Evolutionary conservation across 495 filamentous ascomycete genomes (phyloP), one percentile per base, ranked within the genome.

Genomic region (Cercophora scortea): DNA sequence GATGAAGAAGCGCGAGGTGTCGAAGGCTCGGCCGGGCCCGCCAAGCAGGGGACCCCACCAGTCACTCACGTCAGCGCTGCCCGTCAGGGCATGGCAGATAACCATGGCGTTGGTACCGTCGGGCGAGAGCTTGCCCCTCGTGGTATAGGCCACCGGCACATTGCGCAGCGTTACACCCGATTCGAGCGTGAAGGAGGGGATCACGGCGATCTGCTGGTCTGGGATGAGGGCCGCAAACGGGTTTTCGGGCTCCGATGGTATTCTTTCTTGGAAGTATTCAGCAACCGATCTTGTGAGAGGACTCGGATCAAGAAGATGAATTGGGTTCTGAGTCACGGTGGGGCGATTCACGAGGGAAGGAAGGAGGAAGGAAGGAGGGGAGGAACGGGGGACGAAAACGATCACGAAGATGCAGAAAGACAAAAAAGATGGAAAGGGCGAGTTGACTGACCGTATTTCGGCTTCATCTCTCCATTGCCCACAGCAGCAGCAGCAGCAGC

Each of bases 11-110:
- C 89, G 82, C 11, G 88, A 88, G 11, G 84, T 81, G 68, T 98
- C 93, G 62, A 98, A 97, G 2, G 91, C 92, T 59, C 88, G 86
- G 34, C 92, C 91, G 47, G 86, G 80, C 8, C 90, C 89, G 32
- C 90, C 90, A 8, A 97, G 81, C 17, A 98, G 77, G 15, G 93
- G 93, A 7, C 93, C 93, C 93, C 93, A 98, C 93, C 93, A 98
- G 72, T 98, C 93, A 53, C 82, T 80, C 32, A 96, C 93, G 73
- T 98, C 93, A 50, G 93, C 90, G 58, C 91, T 96, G 46, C 93
- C 93, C 36, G 93, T 95, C 58, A 98, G 71, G 40, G 93, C 93
- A 72, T 98, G 93, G 69, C 93, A 98, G 59, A 98, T 95, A 47
- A 98, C 86, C 83, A 98, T 84, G 50, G 79, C 89, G 81, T 98